A percentile compares a stretch with the other conserved stretches of the same genome.
These are phyloP conservation scores for Dentipellis sp. DNA, from an alignment of 768 basidiomycete species.

Conservation along the genomic window DNA sequence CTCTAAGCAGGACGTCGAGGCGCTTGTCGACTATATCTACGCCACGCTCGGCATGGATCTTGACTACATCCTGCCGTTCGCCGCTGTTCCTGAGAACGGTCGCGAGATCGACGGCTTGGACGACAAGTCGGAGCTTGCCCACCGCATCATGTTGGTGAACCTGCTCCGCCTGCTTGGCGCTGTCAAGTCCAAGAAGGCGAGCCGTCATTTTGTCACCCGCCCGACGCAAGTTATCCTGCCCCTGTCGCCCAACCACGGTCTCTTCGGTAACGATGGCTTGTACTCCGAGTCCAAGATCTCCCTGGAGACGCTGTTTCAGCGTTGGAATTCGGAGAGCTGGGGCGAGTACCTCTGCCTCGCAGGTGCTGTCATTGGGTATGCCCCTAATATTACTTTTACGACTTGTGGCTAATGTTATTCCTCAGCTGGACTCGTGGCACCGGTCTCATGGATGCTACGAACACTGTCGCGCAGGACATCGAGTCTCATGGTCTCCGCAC, in stretches of 20 bases:
- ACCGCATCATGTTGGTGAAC: slow-evolving; percentile 98
- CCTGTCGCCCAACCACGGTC: slow-evolving; percentile 94
- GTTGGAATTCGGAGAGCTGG: slow-evolving; percentile 98
- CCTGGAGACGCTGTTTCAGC: slow-evolving; percentile 94
- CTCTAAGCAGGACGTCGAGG: slow-evolving; percentile 97
- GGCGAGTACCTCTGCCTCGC: slow-evolving; percentile 97
- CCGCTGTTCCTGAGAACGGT: slow-evolving; percentile 96
- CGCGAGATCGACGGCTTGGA: slow-evolving; percentile 97
- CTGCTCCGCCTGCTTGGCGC: slow-evolving; percentile 92
- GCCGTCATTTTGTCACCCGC: slow-evolving; percentile 90
- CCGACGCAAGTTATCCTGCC: slow-evolving; percentile 98
- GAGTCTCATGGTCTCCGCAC: slow-evolving; percentile 92
- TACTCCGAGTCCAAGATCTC: slow-evolving; percentile 99
- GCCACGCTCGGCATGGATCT: slow-evolving; percentile 90
- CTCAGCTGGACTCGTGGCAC: slow-evolving; percentile 95
- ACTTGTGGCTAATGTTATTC: slow-evolving; percentile 3
- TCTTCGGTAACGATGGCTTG: slow-evolving; percentile 95
- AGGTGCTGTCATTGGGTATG: slow-evolving; percentile 95
- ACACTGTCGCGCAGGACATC: slow-evolving; percentile 88
- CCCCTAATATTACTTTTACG: background rate
- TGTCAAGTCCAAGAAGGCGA: slow-evolving; percentile 97
- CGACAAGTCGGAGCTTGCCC: slow-evolving; percentile 95
- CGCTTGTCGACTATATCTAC: slow-evolving; percentile 97
- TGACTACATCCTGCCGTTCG: slow-evolving; percentile 98
- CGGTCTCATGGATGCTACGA: slow-evolving; percentile 92